These are phyloP conservation scores for Sphaerobolus stellatus DNA, from an alignment of 1,284 basidiomycete genomes.

Conservation along the genomic window DNA sequence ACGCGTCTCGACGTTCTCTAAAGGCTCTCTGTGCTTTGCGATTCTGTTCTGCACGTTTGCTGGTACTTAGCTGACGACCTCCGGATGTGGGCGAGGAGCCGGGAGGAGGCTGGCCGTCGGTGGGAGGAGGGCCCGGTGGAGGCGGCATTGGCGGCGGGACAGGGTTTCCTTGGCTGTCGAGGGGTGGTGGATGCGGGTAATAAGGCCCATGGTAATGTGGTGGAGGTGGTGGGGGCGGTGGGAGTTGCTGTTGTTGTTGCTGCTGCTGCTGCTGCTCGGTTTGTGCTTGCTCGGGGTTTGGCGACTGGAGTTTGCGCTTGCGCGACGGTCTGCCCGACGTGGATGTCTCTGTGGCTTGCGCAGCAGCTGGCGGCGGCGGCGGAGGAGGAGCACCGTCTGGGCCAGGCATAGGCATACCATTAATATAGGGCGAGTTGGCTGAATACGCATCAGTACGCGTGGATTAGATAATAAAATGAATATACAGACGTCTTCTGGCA, in stretches of 20 bases:
- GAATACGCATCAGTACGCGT: slow-evolving; percentile 22
- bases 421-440: slow-evolving; percentile 40
- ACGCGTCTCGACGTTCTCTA: slow-evolving; percentile 81
- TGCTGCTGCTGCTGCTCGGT: slow-evolving; percentile 22
- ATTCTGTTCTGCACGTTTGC: slow-evolving; percentile 84
- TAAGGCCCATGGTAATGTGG: slow-evolving; percentile 39
- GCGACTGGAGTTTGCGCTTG: slow-evolving; percentile 11
- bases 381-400: slow-evolving; percentile 51
- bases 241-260: slow-evolving; percentile 25
- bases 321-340: slow-evolving; percentile 1
- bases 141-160: slow-evolving; percentile 16
- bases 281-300: slow-evolving; percentile 7
- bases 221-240: slow-evolving; percentile 32
- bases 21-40: slow-evolving; percentile 84
- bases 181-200: slow-evolving; percentile 25
- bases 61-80: slow-evolving; percentile 53
- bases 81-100: slow-evolving; percentile 6
- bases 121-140: slow-evolving; percentile 12
- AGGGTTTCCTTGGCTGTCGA: slow-evolving; percentile 15
- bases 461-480: slow-evolving; percentile 36
- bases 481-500: slow-evolving; percentile 3
- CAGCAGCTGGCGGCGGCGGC: slow-evolving; percentile 17
- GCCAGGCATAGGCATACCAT: no score
- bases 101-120: slow-evolving; percentile 11
- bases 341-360: slow-evolving; percentile 1